Evolutionary conservation across 2,329 filamentous ascomycete genomes (phyloP), one percentile per base, ranked within the genome.

Genomic region (Arthrobotrys megalospora): DNA sequence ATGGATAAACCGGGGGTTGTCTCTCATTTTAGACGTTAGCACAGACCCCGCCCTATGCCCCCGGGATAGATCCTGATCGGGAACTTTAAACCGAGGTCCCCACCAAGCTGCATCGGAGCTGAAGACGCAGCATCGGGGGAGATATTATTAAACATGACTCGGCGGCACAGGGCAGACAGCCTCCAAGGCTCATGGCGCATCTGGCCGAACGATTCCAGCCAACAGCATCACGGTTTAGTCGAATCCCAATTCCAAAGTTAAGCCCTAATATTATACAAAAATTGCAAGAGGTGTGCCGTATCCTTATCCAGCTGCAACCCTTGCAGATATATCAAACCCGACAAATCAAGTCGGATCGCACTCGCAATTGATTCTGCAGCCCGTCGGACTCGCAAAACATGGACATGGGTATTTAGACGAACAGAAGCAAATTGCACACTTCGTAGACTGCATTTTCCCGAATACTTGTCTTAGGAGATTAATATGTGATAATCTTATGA

Each of bases 371-470:
- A 19, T 24, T 32, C 28, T 47, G 38, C 21, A 32, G 14, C 41
- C 12, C 24, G 24, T 28, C 24, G 24, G 24, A 28, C 24, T 24
- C 7, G 11, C 5, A 24, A 14, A n/a, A n/a, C n/a, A n/a, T n/a
- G n/a, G n/a, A 48, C 45, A 48, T 47, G 65, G 24, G 45, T 48
- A 58, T 48, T 68, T 60, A 48, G 19, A 41, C 65, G 65, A 60
- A 48, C 32, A 53, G 50, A 68, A 60, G 52, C 50, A 68, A 58
- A 58, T 21, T n/a, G 12, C 45, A 34, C 34, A 19, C 50, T 21
- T 28, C n/a, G n/a, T 34, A 21, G 24, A 28, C 24, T 28, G 24
- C 2, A 62, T 67, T 67, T n/a, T 67, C 50, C 64, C 48, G 64
- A 47, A 19, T 11, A 8, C 7, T 6, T 32, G 4, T 32, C 24